These are phyloP conservation scores for Penstemon barbatus DNA, from an alignment of 257 asterid genomes.

Conservation along the genomic window DNA sequence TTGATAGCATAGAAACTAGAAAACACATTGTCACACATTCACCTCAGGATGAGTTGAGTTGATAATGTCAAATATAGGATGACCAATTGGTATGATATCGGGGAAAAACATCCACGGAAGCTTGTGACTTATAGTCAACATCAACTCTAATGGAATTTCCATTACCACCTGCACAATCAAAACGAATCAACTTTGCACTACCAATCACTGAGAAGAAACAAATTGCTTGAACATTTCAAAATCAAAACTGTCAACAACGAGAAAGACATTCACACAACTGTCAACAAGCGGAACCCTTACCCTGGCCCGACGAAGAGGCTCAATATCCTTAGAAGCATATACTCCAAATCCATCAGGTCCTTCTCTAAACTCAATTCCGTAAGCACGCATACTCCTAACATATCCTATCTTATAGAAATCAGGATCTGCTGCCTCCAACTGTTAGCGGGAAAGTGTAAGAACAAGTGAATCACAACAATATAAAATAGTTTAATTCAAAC, in stretches of 20 bases:
- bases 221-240: conserved; percentile 11
- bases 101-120: conserved; percentile 99
- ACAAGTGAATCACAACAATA: conserved; percentile 8
- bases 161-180: conserved; percentile 72
- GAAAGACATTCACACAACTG: no score
- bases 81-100: conserved; percentile 87
- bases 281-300: conserved; percentile 35
- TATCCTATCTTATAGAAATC: conserved; percentile 96
- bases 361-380: conserved; percentile 92
- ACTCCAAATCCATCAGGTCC: conserved; percentile 98
- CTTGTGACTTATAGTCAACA: conserved; percentile 90
- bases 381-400: conserved; percentile 85
- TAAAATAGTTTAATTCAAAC: conserved; percentile 3
- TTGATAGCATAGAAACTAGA: conserved; percentile 19
- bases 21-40: conserved; percentile 27
- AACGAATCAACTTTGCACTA: conserved; percentile 6
- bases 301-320: conserved; percentile 98
- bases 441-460: conserved; percentile 20
- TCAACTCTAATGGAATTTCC: conserved; percentile 96
- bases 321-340: conserved; percentile 88
- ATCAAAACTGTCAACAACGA: background rate
- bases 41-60: conserved; percentile 98
- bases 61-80: conserved; percentile 92
- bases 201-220: background rate
- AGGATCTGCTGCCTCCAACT: conserved; percentile 94